These are phyloP conservation scores for Ganoderma boninense DNA, from an alignment of 1,284 basidiomycete species.

Conservation along the genomic window DNA sequence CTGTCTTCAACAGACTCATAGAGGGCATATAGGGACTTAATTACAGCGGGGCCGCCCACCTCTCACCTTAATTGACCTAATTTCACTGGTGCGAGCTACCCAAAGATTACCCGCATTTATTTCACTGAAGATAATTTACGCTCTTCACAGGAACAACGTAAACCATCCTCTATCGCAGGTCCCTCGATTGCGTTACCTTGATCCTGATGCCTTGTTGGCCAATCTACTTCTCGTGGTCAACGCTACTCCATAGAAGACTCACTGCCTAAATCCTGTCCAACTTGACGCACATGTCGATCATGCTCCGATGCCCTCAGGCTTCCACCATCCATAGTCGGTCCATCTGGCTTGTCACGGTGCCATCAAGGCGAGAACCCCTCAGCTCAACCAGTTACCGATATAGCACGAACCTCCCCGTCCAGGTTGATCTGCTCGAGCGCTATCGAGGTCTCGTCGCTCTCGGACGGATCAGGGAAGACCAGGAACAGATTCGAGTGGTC, in stretches of 20 bases:
- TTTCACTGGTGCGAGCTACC: background rate
- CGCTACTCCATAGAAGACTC: background rate
- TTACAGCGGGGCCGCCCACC: background rate
- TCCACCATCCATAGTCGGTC: background rate
- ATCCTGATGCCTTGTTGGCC: background rate
- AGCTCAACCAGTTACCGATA: background rate
- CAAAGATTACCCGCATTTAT: background rate
- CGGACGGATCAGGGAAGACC: constrained; percentile 66
- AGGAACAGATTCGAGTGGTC: constrained; percentile 72
- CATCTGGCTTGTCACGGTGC: background rate
- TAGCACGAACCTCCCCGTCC: constrained; percentile 28
- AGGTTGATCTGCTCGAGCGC: constrained; percentile 40
- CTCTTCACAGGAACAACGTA: background rate
- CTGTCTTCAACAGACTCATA: background rate
- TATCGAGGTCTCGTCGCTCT: constrained; percentile 41
- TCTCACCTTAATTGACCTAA: background rate
- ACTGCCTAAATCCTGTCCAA: background rate
- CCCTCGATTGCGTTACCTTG: background rate
- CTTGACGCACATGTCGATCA: background rate
- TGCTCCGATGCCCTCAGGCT: background rate
- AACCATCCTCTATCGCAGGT: background rate
- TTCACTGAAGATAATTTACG: background rate
- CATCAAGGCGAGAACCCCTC: background rate
- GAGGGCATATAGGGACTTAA: background rate
- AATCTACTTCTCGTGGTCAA: background rate